These are phyloP conservation scores for Trifolium subterraneum DNA, from an alignment of 306 rosid genomes.

Conservation along the genomic window DNA sequence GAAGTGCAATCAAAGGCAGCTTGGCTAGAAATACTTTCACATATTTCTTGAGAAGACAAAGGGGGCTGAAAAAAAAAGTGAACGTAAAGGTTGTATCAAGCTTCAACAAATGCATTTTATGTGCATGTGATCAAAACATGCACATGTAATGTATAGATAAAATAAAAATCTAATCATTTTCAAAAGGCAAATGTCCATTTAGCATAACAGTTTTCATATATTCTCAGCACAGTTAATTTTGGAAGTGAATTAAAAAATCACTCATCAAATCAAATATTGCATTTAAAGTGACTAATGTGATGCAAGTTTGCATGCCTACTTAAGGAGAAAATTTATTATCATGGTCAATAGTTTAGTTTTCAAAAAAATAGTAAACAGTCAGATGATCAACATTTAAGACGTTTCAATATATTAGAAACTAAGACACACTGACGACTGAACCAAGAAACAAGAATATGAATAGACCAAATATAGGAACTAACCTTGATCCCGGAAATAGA, in stretches of 20 bases:
- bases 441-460: conserved; percentile 23
- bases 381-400: conserved; percentile 13
- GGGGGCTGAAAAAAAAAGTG: conserved; percentile 62
- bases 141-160: conserved; percentile 7
- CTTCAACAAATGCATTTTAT: conserved; percentile 20
- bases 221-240: conserved; percentile 5
- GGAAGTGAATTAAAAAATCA: conserved; percentile 23
- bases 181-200: not conserved
- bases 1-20: conserved; percentile 70
- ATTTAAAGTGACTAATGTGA: not conserved
- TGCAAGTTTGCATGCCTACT: conserved; percentile 19
- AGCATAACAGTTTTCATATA: conserved; percentile 9
- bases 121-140: conserved; percentile 3
- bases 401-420: no score
- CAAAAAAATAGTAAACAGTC: not conserved
- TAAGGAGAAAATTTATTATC: not conserved
- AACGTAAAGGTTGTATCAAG: conserved; percentile 24
- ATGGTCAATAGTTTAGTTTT: conserved; percentile 6
- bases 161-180: not conserved
- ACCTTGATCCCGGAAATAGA: conserved; percentile 98
- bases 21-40: conserved; percentile 54
- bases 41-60: conserved; percentile 58
- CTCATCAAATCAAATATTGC: not conserved
- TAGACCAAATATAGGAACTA: conserved; percentile 41
- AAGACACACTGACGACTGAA: not conserved